These are phyloP conservation scores for Fomitopsis palustris DNA, from an alignment of 1,284 basidiomycete genomes.

Conservation along the genomic window DNA sequence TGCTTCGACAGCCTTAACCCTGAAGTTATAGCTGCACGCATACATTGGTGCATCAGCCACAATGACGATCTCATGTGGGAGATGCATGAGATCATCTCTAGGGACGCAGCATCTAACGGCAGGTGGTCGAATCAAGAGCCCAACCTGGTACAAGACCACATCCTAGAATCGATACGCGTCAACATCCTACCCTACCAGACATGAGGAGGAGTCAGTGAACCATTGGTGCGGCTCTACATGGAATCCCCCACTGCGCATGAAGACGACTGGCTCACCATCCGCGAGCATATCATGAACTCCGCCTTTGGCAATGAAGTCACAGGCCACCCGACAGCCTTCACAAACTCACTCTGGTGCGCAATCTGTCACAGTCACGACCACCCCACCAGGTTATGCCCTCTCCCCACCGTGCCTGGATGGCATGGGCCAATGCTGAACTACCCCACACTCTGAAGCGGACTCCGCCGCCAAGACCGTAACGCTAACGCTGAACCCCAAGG, in stretches of 20 bases:
- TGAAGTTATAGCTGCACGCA: too few relatives aligned
- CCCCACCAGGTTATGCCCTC: neutral
- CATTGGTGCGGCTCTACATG: neutral
- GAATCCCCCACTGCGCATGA: neutral
- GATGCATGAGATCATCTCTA: neutral
- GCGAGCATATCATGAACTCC: neutral
- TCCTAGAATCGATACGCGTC: too few relatives aligned
- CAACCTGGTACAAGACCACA: too few relatives aligned
- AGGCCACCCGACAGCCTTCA: neutral
- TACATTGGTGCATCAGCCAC: too few relatives aligned
- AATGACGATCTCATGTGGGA: neutral
- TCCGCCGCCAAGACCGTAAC: neutral
- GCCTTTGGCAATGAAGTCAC: neutral
- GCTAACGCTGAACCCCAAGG: too few relatives aligned
- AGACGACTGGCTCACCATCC: neutral
- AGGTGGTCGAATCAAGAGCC: too few relatives aligned
- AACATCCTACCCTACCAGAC: too few relatives aligned
- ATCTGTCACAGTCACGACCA: neutral
- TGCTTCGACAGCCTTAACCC: too few relatives aligned
- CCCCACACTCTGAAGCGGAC: neutral
- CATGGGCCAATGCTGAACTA: neutral
- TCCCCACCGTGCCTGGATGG: neutral
- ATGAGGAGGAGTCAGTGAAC: neutral
- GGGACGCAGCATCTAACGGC: neutral
- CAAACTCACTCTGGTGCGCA: neutral